phyloP scores from a whole-genome alignment of 352 stramenopile species.

The Pythium plurisporium region DNA sequence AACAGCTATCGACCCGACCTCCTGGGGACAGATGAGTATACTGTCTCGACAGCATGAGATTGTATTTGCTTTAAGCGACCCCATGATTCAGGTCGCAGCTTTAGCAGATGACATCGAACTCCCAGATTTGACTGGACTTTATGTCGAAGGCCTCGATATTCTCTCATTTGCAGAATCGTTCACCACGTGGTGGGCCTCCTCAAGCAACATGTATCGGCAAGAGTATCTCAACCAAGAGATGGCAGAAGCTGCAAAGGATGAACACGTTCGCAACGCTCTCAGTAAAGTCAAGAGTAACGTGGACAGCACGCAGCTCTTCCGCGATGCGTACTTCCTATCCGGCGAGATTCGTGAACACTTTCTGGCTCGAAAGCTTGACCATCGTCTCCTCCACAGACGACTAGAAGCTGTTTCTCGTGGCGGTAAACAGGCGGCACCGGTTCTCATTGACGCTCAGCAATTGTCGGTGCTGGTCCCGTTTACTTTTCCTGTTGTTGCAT shows the following conservation, averaged over 20 bases:
- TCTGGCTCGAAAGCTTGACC: constrained; percentile 39
- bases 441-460: constrained; percentile 42
- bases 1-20: neutral
- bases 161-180: constrained; percentile 45
- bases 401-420: constrained; percentile 4
- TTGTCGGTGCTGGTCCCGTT: constrained; percentile 30
- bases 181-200: constrained; percentile 48
- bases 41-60: constrained; percentile 47
- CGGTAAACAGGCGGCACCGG: constrained; percentile 38
- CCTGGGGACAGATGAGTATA: constrained; percentile 36
- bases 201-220: constrained; percentile 42
- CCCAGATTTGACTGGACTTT: constrained; percentile 36
- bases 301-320: constrained; percentile 17
- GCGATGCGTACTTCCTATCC: constrained; percentile 44
- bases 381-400: constrained; percentile 31
- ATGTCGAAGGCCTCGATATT: constrained; percentile 41
- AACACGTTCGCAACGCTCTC: constrained; percentile 15
- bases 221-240: constrained; percentile 50
- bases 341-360: constrained; percentile 36
- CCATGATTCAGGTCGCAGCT: constrained; percentile 52
- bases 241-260: constrained; percentile 35
- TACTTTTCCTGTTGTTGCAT: constrained; percentile 18
- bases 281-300: neutral
- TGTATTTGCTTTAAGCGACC: constrained; percentile 46
- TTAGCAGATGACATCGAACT: constrained; percentile 54